Base-by-base conservation (phyloP, 1,284 basidiomycete species). In the Meripilus lineatus region DNA sequence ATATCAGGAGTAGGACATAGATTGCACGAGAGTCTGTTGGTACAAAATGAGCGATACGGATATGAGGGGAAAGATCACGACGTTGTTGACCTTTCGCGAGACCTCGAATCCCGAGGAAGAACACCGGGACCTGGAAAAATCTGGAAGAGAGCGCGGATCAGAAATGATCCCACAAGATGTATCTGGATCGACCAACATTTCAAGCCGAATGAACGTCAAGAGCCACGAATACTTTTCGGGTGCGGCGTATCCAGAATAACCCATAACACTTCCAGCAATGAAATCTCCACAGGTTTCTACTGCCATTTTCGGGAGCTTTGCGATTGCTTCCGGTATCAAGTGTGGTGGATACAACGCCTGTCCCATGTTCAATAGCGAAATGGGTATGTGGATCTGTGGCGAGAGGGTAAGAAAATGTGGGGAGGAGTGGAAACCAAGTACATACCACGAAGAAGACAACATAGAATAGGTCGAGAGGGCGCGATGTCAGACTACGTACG, bases 61-160 rank as follows among this genome's bases (percentile, higher is more conserved):
- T n/a, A n/a, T n/a, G n/a, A n/a, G n/a, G n/a, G n/a, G n/a, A n/a
- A 15, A 2, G 8, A 14, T 37, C 14, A n/a, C 23, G n/a, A n/a
- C n/a, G 15, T 23, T 6, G 55, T 72, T 44, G 54, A 81, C 88
- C 79, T 54, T 70, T 72, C 72, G 77, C 86, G 5, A 93, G 66
- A 0, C 77, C 82, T 13, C 68, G 67, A 30, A 82, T 70, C 11
- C 86, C 86, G 10, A 90, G 47, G 24, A 88, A 55, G 57, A 91
- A 91, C 1, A 83, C 72, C 0, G 89, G 89, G 0, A 91, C 61
- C 59, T 92, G 89, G 61, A 92, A 88, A 35, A 81, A 50, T 1
- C 81, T 86, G 42, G 18, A 7, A 13, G 3, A 28, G 17, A 22
- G 17, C 4, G 28, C n/a, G 32, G 21, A 13, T 15, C n/a, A n/a